phyloP scores from a whole-genome alignment of 2,329 filamentous ascomycete genomes.

The Claviceps sp. region DNA sequence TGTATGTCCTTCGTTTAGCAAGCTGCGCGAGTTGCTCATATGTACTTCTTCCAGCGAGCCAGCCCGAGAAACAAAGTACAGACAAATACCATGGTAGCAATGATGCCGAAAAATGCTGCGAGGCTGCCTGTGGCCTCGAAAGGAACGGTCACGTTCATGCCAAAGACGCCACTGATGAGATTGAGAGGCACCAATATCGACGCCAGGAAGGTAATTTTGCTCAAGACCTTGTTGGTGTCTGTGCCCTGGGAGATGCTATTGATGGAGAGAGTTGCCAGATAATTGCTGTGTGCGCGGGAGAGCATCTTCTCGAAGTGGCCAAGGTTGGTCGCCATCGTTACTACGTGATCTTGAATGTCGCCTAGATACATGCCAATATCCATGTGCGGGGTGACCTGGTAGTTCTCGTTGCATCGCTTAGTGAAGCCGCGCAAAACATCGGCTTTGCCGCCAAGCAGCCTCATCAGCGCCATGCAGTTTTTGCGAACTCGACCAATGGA shows the following conservation, averaged over 20 bases:
- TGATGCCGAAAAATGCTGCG: constrained; percentile 37
- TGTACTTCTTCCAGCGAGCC: constrained; percentile 33
- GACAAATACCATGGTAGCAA: constrained; percentile 39
- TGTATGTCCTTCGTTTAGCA: too few relatives aligned
- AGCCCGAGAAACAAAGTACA: constrained; percentile 31
- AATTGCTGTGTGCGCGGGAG: constrained; percentile 86
- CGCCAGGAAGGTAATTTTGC: constrained; percentile 88
- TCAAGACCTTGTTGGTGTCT: constrained; percentile 74
- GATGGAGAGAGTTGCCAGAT: constrained; percentile 85
- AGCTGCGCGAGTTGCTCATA: constrained; percentile 17
- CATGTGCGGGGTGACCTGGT: constrained; percentile 85
- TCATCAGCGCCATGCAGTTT: constrained; percentile 86
- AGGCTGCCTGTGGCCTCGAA: constrained; percentile 42
- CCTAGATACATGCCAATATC: constrained; percentile 94
- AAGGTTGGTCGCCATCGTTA: constrained; percentile 97
- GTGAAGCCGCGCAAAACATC: constrained; percentile 96
- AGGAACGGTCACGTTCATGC: constrained; percentile 74
- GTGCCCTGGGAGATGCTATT: constrained; percentile 84
- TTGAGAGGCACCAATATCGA: constrained; percentile 96
- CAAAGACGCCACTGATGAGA: constrained; percentile 73
- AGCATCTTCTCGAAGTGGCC: constrained; percentile 97
- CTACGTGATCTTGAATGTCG: constrained; percentile 97
- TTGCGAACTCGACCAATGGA: constrained; percentile 85
- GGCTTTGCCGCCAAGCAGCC: constrained; percentile 90
- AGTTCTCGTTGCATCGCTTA: constrained; percentile 97